Percentiles rank a stretch among this genome's conserved stretches.
Conservation (phyloP, 2,329 filamentous ascomycete genomes). For the Dactylella cylindrospora region DNA sequence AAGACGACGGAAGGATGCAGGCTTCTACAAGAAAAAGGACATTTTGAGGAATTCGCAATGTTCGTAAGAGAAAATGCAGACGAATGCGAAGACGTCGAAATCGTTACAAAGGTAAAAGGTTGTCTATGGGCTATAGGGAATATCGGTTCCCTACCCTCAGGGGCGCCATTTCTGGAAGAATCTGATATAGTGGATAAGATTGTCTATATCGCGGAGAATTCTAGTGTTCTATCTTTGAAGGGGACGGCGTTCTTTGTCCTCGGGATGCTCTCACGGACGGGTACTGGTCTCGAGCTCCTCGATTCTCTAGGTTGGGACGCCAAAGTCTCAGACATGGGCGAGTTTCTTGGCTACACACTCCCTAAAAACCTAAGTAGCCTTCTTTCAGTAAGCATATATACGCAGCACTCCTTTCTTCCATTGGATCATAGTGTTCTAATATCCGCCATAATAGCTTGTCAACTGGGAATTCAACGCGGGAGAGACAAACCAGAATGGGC, state of each 20-base stretch:
- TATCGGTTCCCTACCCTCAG: conserved; percentile 96
- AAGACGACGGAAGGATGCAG: conserved; percentile 90
- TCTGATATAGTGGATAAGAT: conserved; percentile 86
- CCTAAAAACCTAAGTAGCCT: conserved; percentile 76
- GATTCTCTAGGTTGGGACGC: conserved; percentile 91
- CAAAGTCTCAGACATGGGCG: conserved; percentile 77
- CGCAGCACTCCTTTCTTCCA: conserved; percentile 23
- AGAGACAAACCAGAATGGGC: conserved; percentile 53
- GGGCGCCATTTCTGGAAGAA: conserved; percentile 87
- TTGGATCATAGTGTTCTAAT: conserved; percentile 7
- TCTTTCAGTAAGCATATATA: conserved; percentile 65
- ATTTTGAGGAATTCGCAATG: conserved; percentile 88
- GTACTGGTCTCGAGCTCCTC: conserved; percentile 88
- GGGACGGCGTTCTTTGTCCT: conserved; percentile 97
- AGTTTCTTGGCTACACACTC: conserved; percentile 83
- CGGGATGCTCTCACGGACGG: conserved; percentile 84
- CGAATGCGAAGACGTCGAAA: conserved; percentile 79
- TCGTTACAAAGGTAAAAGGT: conserved; percentile 90
- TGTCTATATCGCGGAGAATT: conserved; percentile 80
- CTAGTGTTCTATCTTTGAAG: conserved; percentile 86
- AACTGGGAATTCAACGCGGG: conserved; percentile 47
- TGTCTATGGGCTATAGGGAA: conserved; percentile 98
- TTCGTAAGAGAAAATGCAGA: conserved; percentile 87
- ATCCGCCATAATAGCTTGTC: conserved; percentile 8
- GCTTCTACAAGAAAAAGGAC: conserved; percentile 85